A percentile compares a stretch with the other conserved stretches of the same genome.
phyloP scores from a whole-genome alignment of 2,329 filamentous ascomycete species.

The Parastagonospora avenae region DNA sequence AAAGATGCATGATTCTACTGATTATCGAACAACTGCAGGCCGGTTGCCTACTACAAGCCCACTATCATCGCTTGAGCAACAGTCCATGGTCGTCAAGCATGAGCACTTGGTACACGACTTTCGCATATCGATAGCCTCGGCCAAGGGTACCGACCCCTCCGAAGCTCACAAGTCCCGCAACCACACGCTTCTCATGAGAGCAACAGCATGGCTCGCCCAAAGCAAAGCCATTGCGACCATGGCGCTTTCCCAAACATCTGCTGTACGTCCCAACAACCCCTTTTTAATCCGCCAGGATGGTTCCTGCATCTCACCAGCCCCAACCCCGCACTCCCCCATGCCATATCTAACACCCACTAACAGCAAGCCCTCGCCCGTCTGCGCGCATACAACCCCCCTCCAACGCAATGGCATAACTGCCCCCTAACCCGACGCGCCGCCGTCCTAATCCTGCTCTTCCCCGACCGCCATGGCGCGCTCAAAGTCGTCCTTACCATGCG shows the following conservation, averaged over 20 bases:
- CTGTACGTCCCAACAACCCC: conserved; percentile 19
- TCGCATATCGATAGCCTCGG: conserved; percentile 29
- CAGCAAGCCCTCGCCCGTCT: conserved; percentile 61
- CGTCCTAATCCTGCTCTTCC: conserved; percentile 86
- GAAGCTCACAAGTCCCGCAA: conserved; percentile 8
- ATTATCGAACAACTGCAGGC: background rate
- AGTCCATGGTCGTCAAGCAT: too few species aligned
- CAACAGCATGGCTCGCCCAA: conserved; percentile 39
- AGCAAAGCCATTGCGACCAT: conserved; percentile 32
- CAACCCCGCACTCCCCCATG: background rate
- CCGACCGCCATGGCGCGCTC: conserved; percentile 79
- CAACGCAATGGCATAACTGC: conserved; percentile 61
- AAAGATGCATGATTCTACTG: background rate
- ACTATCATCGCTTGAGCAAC: too few species aligned
- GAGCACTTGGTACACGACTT: background rate
- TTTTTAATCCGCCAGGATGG: background rate
- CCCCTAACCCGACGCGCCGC: conserved; percentile 74
- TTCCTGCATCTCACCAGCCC: background rate
- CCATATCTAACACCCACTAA: conserved; percentile 13
- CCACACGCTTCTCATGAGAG: conserved; percentile 22
- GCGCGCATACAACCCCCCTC: conserved; percentile 60
- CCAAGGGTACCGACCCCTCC: conserved; percentile 29
- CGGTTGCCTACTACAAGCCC: too few species aligned
- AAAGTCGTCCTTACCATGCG: conserved; percentile 68
- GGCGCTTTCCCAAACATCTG: conserved; percentile 38